Evolutionary conservation across 2,329 filamentous ascomycete species (phyloP), one percentile per base, ranked within the genome.

Genomic region (Colletotrichum sp.): DNA sequence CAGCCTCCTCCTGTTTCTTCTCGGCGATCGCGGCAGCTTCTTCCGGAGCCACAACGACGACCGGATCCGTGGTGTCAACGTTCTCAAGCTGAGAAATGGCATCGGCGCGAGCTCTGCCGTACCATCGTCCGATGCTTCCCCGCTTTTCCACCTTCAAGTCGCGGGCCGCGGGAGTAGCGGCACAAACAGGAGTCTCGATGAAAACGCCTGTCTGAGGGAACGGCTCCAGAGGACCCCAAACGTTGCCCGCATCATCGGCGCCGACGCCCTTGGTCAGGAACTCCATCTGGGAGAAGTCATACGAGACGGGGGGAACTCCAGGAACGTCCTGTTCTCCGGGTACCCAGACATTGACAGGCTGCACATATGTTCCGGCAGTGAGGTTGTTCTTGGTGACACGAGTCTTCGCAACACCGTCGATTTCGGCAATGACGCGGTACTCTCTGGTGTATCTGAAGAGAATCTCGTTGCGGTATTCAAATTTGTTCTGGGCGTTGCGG

Each of bases 151-250:
- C 26, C n/a, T 21, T 55, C 7, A 70, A 10, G 16, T 28, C 28
- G 26, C 24, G 55, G 62, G 68, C 79, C 30, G 78, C 39, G n/a
- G 70, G 55, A 59, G 15, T 9, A 59, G 55, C 55, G 55, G 55
- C n/a, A 34, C 70, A 72, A 8, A 26, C 18, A n/a, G 70, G 63
- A 13, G 64, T 24, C 59, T 81, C 80, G 21, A 82, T 81, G n/a
- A 83, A 44, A 7, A 86, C 80, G 3, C 84, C 84, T 2, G 80
- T 83, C 78, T 86, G 83, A 1, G 84, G 84, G 75, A 85, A 86
- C 1, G 84, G 85, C 8, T 84, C 80, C 6, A 86, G 78, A 0
- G 84, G 83, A 0, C 84, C 84, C 80, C 82, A 86, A 21, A 85
- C 76, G 66, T 85, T 83, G 2, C 84, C 84, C 5, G 80, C 77